Percentiles rank a stretch among this genome's conserved stretches.
phyloP scores from a whole-genome alignment of 2,329 filamentous ascomycete species.

The Trichoderma brevicompactum region DNA sequence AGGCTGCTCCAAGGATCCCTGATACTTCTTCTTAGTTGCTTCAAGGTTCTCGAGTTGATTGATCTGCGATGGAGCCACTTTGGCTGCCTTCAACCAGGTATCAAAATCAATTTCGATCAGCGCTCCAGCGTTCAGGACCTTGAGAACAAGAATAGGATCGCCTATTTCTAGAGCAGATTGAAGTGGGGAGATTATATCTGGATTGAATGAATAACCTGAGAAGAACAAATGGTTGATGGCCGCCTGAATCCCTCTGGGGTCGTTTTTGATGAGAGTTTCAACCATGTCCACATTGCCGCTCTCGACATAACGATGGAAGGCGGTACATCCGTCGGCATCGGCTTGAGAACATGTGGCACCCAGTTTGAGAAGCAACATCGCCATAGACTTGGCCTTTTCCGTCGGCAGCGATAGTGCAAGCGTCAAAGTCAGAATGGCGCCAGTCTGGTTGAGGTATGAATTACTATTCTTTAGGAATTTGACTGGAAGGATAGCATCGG shows the following conservation, averaged over 20 bases:
- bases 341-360: constrained; percentile 76
- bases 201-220: constrained; percentile 40
- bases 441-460: constrained; percentile 45
- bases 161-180: constrained; percentile 60
- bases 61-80: constrained; percentile 48
- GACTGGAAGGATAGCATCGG: constrained; percentile 75
- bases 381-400: constrained; percentile 68
- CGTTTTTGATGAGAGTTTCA: constrained; percentile 56
- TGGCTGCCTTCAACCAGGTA: constrained; percentile 63
- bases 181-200: constrained; percentile 54
- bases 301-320: constrained; percentile 67
- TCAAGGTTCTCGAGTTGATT: constrained; percentile 48
- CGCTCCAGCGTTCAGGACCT: constrained; percentile 68
- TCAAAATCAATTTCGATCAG: constrained; percentile 64
- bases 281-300: constrained; percentile 53
- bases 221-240: constrained; percentile 69
- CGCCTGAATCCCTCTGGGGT: constrained; percentile 63
- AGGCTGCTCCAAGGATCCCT: constrained; percentile 61
- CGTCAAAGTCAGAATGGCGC: constrained; percentile 70
- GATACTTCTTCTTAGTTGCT: constrained; percentile 54
- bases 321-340: constrained; percentile 66
- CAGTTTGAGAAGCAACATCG: constrained; percentile 65
- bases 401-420: constrained; percentile 68
- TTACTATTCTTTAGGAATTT: constrained; percentile 62
- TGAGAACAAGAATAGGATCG: constrained; percentile 58